Evolutionary conservation across 176 grass and related monocot genomes (phyloP), one percentile per base, ranked within the genome.

Genomic region (Carex myosuroides): DNA sequence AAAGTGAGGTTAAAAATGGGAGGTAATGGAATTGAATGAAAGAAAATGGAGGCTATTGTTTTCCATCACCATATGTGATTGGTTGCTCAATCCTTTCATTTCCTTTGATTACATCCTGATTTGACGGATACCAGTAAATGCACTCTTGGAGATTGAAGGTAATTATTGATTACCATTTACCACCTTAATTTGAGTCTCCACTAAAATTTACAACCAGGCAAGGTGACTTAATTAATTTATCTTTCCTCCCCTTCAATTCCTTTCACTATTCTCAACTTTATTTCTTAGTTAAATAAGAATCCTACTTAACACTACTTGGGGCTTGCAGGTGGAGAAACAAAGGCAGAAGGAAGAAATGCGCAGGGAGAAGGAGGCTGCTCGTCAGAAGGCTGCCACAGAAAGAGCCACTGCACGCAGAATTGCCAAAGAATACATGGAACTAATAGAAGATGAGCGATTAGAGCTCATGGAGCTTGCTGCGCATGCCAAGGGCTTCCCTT

Each of bases 401-500:
- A 99, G 90, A 74, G 96, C 96, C 50, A 93, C 93, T 82, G 89
- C 93, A 63, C 96, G 96, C 35, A 95, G 91, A 92, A 92, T 99
- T 22, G 89, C 91, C 12, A 89, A 88, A 9, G 96, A 95, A 78
- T 92, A 89, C 79, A 95, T 69, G 91, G 96, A 99, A 81, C 86
- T 99, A 16, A 89, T 99, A 85, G 96, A 99, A 86, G 96, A 99
- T 84, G 96, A 99, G 61, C 88, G 89, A 50, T 89, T 99, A 81
- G 96, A 99, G 73, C 90, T 99, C 87, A 90, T 99, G 90, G 96
- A 99, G 81, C n/a, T 99, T 56, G 96, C 91, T 63, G 89, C 88
- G 53, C 86, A 65, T 85, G 90, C 85, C 80, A 99, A 99, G 87
- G 96, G 93, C 61, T 85, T 99, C 71, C 85, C 91, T 3, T 93